Percentiles rank a stretch among this genome's conserved stretches.
Conservation (phyloP, 441 rosid species). For the Dalechampia spathulata region DNA sequence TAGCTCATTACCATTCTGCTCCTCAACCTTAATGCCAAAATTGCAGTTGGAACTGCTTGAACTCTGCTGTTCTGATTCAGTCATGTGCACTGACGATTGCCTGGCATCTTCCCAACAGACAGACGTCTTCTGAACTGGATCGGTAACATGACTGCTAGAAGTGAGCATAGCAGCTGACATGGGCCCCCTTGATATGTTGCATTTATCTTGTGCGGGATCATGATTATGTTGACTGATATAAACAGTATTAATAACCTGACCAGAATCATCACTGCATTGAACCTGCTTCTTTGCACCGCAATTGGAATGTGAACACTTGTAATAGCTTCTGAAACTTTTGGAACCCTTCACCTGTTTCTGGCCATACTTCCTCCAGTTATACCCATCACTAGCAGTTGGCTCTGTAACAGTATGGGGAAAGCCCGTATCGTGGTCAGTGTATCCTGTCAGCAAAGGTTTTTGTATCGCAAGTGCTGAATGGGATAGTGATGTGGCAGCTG, state of each 20-base stretch:
- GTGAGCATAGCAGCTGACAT: background rate
- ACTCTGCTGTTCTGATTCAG: conserved; percentile 20
- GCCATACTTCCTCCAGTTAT: conserved; percentile 28
- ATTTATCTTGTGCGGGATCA: conserved; percentile 10
- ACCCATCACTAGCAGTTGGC: conserved; percentile 11
- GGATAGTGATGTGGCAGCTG: background rate
- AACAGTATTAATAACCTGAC: conserved; percentile 9
- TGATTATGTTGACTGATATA: conserved; percentile 22
- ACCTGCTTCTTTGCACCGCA: conserved; percentile 25
- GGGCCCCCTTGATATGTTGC: conserved; percentile 5
- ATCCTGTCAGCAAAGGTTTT: background rate
- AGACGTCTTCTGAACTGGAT: conserved; percentile 7
- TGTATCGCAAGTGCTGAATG: conserved; percentile 3
- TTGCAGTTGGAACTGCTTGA: conserved; percentile 15
- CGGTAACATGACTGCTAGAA: background rate
- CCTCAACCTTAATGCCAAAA: conserved; percentile 8
- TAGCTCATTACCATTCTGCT: conserved; percentile 4
- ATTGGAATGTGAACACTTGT: conserved; percentile 14
- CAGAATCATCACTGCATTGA: conserved; percentile 15
- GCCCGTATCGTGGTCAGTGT: background rate
- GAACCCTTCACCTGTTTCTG: conserved; percentile 23
- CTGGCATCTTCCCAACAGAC: conserved; percentile 5
- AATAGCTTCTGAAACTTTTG: conserved; percentile 20
- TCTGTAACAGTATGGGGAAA: conserved; percentile 1
- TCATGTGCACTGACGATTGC: conserved; percentile 2